A percentile compares a stretch with the other conserved stretches of the same genome.
Conservation (phyloP, 257 asterid genomes). For the Echium plantagineum region DNA sequence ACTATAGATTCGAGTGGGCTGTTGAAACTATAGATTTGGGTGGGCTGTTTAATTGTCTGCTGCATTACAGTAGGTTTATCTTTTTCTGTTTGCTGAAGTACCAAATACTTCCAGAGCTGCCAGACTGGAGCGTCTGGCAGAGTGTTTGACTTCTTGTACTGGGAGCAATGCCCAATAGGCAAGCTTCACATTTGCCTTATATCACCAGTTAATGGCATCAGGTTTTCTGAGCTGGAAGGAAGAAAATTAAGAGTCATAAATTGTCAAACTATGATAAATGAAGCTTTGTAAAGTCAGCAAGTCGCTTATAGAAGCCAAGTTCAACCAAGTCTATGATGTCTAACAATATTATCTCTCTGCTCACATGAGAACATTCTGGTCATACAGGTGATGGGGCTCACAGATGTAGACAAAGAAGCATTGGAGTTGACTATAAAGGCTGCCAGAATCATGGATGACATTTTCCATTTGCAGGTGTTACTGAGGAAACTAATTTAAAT, state of each 20-base stretch:
- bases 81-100: too few relatives aligned
- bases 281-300: neutral
- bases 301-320: neutral
- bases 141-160: too few relatives aligned
- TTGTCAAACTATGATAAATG: neutral
- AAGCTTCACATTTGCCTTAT: too few relatives aligned
- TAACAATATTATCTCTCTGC: neutral
- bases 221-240: too few relatives aligned
- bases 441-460: constrained; percentile 68
- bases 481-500: neutral
- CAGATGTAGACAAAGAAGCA: constrained; percentile 62
- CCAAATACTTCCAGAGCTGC: too few relatives aligned
- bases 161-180: too few relatives aligned
- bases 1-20: too few relatives aligned
- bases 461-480: constrained; percentile 69
- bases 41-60: too few relatives aligned
- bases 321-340: neutral
- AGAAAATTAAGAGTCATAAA: neutral
- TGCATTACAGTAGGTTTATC: too few relatives aligned
- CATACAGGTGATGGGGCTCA: constrained; percentile 60
- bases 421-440: constrained; percentile 54
- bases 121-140: too few relatives aligned
- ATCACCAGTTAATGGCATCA: too few relatives aligned
- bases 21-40: too few relatives aligned
- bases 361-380: constrained; percentile 3